phyloP scores from a whole-genome alignment of 768 basidiomycete species.

The Boletellus ananiceps region DNA sequence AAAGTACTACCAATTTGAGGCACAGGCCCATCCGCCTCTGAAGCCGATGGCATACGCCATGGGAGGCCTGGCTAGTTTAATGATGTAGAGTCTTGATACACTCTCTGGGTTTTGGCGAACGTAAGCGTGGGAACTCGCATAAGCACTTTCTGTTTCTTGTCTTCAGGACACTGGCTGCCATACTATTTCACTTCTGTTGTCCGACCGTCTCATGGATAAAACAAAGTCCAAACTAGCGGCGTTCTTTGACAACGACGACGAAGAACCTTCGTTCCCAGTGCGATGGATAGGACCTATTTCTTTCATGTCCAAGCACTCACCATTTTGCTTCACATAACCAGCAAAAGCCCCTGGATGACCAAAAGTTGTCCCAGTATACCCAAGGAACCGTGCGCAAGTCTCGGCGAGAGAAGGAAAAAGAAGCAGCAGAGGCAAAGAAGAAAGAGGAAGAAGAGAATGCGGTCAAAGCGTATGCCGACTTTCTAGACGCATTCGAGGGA shows the following conservation, averaged over 20 bases:
- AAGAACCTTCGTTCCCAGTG: slow-evolving; percentile 86
- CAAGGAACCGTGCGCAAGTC: slow-evolving; percentile 88
- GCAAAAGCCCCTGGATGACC: slow-evolving; percentile 83
- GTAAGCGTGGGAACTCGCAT: slow-evolving; percentile 24
- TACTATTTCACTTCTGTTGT: not conserved
- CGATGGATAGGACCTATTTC: slow-evolving; percentile 75
- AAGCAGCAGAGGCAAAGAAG: slow-evolving; percentile 87
- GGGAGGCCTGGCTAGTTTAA: slow-evolving; percentile 59
- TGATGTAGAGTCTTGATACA: slow-evolving; percentile 50
- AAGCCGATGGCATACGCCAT: slow-evolving; percentile 90
- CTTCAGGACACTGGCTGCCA: not conserved
- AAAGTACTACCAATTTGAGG: slow-evolving; percentile 78
- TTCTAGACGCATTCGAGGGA: slow-evolving; percentile 78
- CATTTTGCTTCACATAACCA: slow-evolving; percentile 48
- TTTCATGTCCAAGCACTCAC: slow-evolving; percentile 52
- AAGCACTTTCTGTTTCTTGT: not conserved
- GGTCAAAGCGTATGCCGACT: slow-evolving; percentile 78
- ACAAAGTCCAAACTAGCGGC: slow-evolving; percentile 56
- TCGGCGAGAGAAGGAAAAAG: slow-evolving; percentile 86
- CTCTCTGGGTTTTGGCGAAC: not conserved
- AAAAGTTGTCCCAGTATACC: slow-evolving; percentile 80
- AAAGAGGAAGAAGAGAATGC: slow-evolving; percentile 78
- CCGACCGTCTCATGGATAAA: slow-evolving; percentile 28
- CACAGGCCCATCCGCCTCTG: slow-evolving; percentile 82
- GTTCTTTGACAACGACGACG: slow-evolving; percentile 83